These are phyloP conservation scores for Apiotrichum sp. DNA, from an alignment of 1,284 basidiomycete genomes.

Conservation along the genomic window DNA sequence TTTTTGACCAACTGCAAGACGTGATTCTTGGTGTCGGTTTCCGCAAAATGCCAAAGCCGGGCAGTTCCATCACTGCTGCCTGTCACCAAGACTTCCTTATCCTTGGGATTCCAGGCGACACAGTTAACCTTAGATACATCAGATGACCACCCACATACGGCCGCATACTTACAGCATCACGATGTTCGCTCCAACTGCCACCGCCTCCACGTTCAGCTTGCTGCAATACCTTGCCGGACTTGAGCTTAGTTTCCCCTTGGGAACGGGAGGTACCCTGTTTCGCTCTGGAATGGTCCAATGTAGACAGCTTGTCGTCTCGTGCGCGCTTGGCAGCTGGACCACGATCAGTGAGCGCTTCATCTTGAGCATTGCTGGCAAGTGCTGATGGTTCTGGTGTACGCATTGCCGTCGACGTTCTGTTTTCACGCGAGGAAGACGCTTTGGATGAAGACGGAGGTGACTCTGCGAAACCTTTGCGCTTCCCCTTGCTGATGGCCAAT, in stretches of 20 bases:
- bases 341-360: background rate
- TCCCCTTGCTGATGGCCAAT: constrained; percentile 17
- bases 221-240: constrained; percentile 1
- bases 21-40: constrained; percentile 1
- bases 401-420: too few species aligned
- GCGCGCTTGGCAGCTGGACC: background rate
- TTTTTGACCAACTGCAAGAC: constrained; percentile 16
- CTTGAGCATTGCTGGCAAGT: background rate
- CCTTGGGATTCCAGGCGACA: constrained; percentile 40
- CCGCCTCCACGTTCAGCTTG: background rate
- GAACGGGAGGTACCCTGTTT: background rate
- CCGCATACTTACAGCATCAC: constrained; percentile 26
- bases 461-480: constrained; percentile 18
- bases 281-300: background rate
- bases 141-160: background rate
- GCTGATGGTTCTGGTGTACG: background rate
- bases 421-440: background rate
- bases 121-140: constrained; percentile 26
- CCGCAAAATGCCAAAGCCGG: constrained; percentile 36
- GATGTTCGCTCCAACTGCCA: constrained; percentile 28
- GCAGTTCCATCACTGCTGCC: constrained; percentile 34
- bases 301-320: background rate
- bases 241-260: background rate
- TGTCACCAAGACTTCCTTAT: constrained; percentile 32
- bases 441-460: background rate